A percentile compares a stretch with the other conserved stretches of the same genome.
Conservation (phyloP, 2,329 filamentous ascomycete species). For the Aspergillus sp. region DNA sequence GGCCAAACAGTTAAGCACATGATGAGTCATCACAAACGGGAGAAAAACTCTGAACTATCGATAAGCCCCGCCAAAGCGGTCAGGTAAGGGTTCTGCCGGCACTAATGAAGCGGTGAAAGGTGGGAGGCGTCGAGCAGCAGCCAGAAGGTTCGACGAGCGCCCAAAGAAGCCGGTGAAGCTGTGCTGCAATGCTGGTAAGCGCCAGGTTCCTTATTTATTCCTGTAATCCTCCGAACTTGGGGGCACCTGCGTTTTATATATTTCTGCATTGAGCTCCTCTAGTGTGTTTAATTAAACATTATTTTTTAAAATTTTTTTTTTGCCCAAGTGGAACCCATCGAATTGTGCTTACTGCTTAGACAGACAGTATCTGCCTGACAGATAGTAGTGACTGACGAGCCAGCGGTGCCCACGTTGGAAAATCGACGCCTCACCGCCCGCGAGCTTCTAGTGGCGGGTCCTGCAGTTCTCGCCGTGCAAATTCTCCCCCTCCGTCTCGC, state of each 20-base stretch:
- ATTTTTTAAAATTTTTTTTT: no score
- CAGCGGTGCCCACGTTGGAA: slow-evolving; percentile 23
- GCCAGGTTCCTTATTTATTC: neutral
- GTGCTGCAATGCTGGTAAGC: neutral
- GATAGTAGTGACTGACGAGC: slow-evolving; percentile 22
- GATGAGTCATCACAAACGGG: neutral
- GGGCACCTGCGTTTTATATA: neutral
- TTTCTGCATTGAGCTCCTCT: neutral
- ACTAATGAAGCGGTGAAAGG: slow-evolving; percentile 27
- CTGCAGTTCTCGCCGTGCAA: slow-evolving; percentile 33
- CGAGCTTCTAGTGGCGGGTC: slow-evolving; percentile 30
- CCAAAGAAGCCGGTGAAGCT: slow-evolving; percentile 11
- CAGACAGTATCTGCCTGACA: neutral
- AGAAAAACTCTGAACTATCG: slow-evolving; percentile 20
- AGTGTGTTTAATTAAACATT: neutral
- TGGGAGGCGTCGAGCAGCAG: slow-evolving; percentile 31
- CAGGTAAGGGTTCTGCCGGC: slow-evolving; percentile 26
- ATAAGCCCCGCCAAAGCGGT: slow-evolving; percentile 27
- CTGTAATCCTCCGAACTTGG: neutral
- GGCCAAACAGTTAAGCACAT: neutral
- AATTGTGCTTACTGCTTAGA: neutral
- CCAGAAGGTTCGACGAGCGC: slow-evolving; percentile 45
- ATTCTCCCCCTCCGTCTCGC: slow-evolving; percentile 38
- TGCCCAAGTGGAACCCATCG: neutral
- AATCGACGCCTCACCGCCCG: slow-evolving; percentile 30